A percentile compares a stretch with the other conserved stretches of the same genome.
These are phyloP conservation scores for Gastrodia elata DNA, from an alignment of 106 monocot genomes.

Conservation along the genomic window DNA sequence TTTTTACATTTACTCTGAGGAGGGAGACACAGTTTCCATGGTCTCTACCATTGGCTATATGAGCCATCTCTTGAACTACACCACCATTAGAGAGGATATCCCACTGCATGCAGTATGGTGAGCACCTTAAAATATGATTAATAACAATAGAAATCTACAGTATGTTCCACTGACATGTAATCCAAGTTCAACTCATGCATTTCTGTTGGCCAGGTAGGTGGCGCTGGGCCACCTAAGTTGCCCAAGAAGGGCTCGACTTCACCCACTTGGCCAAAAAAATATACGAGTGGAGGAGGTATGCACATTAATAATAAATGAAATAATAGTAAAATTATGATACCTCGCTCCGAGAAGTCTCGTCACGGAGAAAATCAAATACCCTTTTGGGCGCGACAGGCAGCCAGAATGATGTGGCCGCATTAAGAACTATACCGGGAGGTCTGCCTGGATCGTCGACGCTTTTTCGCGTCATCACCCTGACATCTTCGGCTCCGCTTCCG, in stretches of 20 bases:
- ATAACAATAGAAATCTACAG: too few relatives aligned
- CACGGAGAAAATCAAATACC: slow-evolving; percentile 87
- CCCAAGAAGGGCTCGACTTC: too few relatives aligned
- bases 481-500: slow-evolving; percentile 62
- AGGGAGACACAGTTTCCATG: slow-evolving; percentile 84
- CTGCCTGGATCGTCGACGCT: slow-evolving; percentile 74
- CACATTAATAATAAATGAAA: too few relatives aligned
- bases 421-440: slow-evolving; percentile 76
- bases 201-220: too few relatives aligned
- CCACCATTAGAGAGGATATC: slow-evolving; percentile 86
- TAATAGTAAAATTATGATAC: too few relatives aligned
- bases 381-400: slow-evolving; percentile 69
- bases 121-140: too few relatives aligned
- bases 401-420: slow-evolving; percentile 88
- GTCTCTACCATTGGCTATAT: slow-evolving; percentile 76
- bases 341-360: slow-evolving; percentile 81
- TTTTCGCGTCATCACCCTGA: slow-evolving; percentile 85
- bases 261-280: too few relatives aligned
- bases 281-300: too few relatives aligned
- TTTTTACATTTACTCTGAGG: slow-evolving; percentile 72
- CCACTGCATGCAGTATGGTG: slow-evolving; percentile 70
- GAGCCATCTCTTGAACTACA: slow-evolving; percentile 84
- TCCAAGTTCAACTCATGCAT: too few relatives aligned
- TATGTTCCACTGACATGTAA: too few relatives aligned
- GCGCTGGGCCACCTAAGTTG: too few relatives aligned